Base-by-base conservation (phyloP, 176 grass and related monocot genomes). In the Phyllostachys edulis region DNA sequence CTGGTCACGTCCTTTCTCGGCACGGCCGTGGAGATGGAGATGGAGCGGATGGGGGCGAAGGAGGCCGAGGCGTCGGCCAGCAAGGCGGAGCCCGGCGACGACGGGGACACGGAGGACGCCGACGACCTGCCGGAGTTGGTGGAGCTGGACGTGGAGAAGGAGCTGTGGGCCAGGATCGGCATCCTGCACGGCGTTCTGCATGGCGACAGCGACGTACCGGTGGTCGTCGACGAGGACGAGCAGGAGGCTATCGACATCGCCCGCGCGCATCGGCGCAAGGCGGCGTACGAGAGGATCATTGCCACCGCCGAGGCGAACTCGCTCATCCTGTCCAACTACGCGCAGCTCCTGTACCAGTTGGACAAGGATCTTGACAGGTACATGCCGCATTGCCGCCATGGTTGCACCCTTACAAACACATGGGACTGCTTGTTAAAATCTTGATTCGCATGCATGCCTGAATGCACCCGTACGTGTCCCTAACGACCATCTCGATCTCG, bases 261-360 rank as follows among this genome's bases (percentile, higher is more conserved):
- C 26, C 77, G 80, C 42, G 67, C 69, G 17, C 52, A 76, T 59
- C 78, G 80, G 34, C 68, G 87, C 39, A 75, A 88, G 75, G 81
- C 85, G 27, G 68, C 81, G 39, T 98, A 98, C 82, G 92, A 98
- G 92, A 82, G 80, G 62, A 60, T 85, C 69, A 93, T 98, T 73
- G 67, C 80, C 27, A 70, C 51, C 38, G 84, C 82, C 67, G 82
- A 78, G 23, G 82, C 87, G 6, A 88, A 52, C 85, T 98, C 95
- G 2, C 84, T 98, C 70, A 88, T 98, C 87, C 92, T 98, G 4
- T 93, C 90, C 39, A 98, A 98, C 77, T 98, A 95, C 71, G 92
- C 92, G 14, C 92, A 98, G 71, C 93, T 98, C 76, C 90, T 95
- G 4, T 98, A 98, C 82, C 89, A 98, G 76, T 86, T 91, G 36